Base-by-base conservation (phyloP, 768 basidiomycete genomes). In the Amyloporia xantha region DNA sequence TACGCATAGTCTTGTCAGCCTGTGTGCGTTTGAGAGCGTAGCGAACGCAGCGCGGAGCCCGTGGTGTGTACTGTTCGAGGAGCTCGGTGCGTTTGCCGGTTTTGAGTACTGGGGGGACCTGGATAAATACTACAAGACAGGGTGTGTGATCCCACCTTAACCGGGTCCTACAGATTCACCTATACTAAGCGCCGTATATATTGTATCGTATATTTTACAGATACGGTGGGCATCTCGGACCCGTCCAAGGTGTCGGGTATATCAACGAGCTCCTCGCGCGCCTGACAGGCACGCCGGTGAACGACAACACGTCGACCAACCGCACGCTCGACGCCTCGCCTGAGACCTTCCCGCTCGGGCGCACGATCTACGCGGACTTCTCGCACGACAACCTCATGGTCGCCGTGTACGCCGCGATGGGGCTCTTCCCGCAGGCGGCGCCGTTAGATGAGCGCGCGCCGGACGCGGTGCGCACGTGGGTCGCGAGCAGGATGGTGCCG, bases 361-460 rank as follows among this genome's bases (percentile, higher is more conserved):
- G 77, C 48, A 69, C 68, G 3, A 58, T 89, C 40, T 89, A 86
- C 58, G 80, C 77, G 21, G 61, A 93, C 66, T 91, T 92, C 63
- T 79, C 86, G 6, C 90, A 93, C 61, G 90, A 92, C 62, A 89
- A 91, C 62, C 72, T 86, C 60, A 88, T 95, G 79, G 70, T 86
- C 35, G 82, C 87, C 41, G 84, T 92, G 39, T 84, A 81, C 54
- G 65, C 75, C 65, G 68, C 88, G 62, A 47, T 79, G 62, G 90
- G 77, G 17, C 59, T 68, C 37, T 66, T 67, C 54, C 40, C 52
- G 40, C 30, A 48, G 52, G 52, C 43, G 53, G 62, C 44, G 47
- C 57, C 44, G 4, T 47, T 52, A 39, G 54, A 44, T 17, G 36
- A 20, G 47, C 59, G 13, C 28, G 23, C 48, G 38, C 17, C 25